Base-by-base conservation (phyloP, 2,329 filamentous ascomycete genomes). In the Epichloe typhina region DNA sequence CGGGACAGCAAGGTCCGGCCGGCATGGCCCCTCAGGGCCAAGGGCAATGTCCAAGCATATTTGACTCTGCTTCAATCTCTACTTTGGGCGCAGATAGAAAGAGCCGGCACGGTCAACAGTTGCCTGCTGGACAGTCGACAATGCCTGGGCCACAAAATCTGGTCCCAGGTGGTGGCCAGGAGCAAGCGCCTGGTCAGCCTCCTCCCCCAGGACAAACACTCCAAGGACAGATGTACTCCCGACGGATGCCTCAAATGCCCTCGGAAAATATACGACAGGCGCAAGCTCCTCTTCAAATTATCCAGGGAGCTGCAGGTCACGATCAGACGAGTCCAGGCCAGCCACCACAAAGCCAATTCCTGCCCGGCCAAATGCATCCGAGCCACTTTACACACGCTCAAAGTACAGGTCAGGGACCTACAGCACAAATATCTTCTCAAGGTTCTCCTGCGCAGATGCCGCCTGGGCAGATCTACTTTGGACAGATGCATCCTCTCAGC, bases 1-100 rank as follows among this genome's bases (percentile, higher is more conserved):
- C 49, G 4, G 47, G 53, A 39, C 45, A 54, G 5, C 47, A 49
- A 46, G 19, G 19, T 23, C 52, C 54, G 40, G 43, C 49, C 3
- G 50, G 15, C 7, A 35, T 17, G 33, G 41, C 5, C 31, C 6
- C 41, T 5, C 35, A 13, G 4, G 41, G 33, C 19, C 41, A 45
- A 21, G 31, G 41, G 21, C 40, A 45, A 44, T 39, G 38, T 17
- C 17, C 23, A 6, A 50, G 38, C 35, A 45, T 47, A 19, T 52
- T 47, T 13, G 47, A 50, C 33, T 44, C 51, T 26, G 48, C 48
- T 6, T 53, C 33, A 4, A 48, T 40, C 1, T 42, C 45, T n/a
- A 45, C 44, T 7, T 23, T 6, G 23, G 5, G 23, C 23, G 1
- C 23, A 23, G 23, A 23, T 23, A 23, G 23, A 23, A 23, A 23